phyloP scores from a whole-genome alignment of 2,329 filamentous ascomycete species.

The Eurotiales sp. region DNA sequence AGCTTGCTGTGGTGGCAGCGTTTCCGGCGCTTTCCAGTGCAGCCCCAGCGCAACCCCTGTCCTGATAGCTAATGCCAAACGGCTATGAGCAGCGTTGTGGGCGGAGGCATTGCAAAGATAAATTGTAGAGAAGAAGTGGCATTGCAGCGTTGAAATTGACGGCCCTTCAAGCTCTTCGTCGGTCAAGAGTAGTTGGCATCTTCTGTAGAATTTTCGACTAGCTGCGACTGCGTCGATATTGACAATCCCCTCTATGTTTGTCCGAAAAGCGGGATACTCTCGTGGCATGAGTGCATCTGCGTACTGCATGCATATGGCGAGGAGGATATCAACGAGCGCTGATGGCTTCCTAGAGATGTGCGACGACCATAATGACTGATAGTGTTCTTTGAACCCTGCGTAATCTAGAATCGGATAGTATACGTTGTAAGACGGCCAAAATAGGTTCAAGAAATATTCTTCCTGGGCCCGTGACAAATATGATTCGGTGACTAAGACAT shows the following conservation, averaged over 20 bases:
- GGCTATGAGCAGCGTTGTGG: constrained; percentile 10
- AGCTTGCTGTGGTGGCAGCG: not conserved
- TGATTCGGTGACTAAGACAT: constrained; percentile 3
- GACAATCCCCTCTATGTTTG: constrained; percentile 2
- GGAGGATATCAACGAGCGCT: constrained; percentile 12
- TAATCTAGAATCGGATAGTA: constrained; percentile 9
- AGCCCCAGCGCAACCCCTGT: constrained; percentile 6
- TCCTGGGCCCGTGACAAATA: constrained; percentile 9
- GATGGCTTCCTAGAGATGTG: not conserved
- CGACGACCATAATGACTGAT: constrained; percentile 7
- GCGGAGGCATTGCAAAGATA: constrained; percentile 12
- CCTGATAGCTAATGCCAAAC: constrained; percentile 9
- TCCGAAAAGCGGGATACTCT: not conserved
- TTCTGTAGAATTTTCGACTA: constrained; percentile 3
- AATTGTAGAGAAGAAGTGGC: constrained; percentile 12
- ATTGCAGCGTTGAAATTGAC: constrained; percentile 9
- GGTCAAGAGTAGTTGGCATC: constrained; percentile 8
- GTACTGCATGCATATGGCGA: constrained; percentile 14
- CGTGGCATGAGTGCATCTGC: constrained; percentile 10
- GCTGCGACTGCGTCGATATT: constrained; percentile 6
- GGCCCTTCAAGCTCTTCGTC: constrained; percentile 12
- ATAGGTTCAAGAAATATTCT: constrained; percentile 10
- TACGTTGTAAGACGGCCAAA: constrained; percentile 8
- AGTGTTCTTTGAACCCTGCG: constrained; percentile 5
- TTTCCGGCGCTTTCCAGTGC: constrained; percentile 6